Base-by-base conservation (phyloP, 1,284 basidiomycete species). In the Tetrapyrgos nigripes region DNA sequence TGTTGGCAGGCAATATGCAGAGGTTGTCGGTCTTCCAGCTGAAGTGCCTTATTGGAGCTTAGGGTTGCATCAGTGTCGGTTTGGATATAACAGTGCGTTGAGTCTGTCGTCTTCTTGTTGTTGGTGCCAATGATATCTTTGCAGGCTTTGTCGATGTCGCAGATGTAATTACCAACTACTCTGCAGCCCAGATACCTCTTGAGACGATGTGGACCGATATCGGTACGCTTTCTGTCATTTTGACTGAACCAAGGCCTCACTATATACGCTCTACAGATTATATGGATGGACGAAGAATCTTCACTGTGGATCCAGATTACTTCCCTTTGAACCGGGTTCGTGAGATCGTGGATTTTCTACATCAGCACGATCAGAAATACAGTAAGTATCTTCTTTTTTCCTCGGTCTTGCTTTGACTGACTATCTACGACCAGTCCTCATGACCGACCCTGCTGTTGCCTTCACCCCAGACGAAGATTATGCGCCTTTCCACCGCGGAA, bases 141-240 rank as follows among this genome's bases (percentile, higher is more conserved):
- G 1, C 54, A 87, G 86, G 87, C 66, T 88, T 79, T 48, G 75
- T 87, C 21, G 83, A 87, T 46, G 85, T 89, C 1, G 82, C 86
- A 1, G 71, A 76, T 47, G 87, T 88, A 5, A 84, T 89, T 57
- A 71, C 79, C 0, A 86, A 83, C 67, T 89, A 88, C 60, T 81
- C 84, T 3, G 77, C 73, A 2, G 84, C 86, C 0, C 68, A 73
- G 2, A 90, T 91, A 53, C 89, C 89, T 3, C 79, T 91, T 3
- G 88, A 91, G 70, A 87, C 86, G 0, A 88, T 89, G 85, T 91
- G 88, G 89, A 89, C 87, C 9, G 89, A 91, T 68, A 91, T 91
- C 43, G 86, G 85, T 82, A 66, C 31, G 71, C 55, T 11, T 50
- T 31, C 10, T 13, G 11, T 43, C 40, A 23, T 47, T 33, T 17